Base-by-base conservation (phyloP, 176 grass and related monocot genomes). In the Leersia perrieri region DNA sequence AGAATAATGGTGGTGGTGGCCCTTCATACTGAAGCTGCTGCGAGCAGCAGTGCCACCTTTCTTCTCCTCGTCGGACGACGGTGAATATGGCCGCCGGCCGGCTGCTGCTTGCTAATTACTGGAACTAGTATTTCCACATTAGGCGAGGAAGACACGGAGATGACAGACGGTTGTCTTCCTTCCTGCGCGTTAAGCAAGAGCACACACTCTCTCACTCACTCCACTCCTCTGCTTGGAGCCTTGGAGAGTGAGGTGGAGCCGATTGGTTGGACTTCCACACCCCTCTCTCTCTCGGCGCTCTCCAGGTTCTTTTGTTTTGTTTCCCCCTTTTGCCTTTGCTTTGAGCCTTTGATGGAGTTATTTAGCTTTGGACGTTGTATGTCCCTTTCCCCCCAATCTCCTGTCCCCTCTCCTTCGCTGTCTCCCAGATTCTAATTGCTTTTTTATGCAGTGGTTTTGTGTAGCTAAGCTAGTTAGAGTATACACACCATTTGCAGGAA, bases 1-100 rank as follows among this genome's bases (percentile, higher is more conserved):
- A 7, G 72, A 66, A n/a, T n/a, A n/a, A 66, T 85, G 76, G 66
- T 82, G 73, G 26, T 90, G 75, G 22, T 88, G 82, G 79, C 85
- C 83, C 88, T 97, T 95, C 82, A 90, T 87, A 0, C 15, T 10
- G 9, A 11, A 9, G 22, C 0, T n/a, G 49, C 18, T 22, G 49
- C 8, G 49, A 20, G 49, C 49, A 55, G 0, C 5, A 20, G 45
- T 7, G 0, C 7, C 33, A 4, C 1, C 22, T n/a, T n/a, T n/a
- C n/a, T 58, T 25, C n/a, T 58, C 9, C 1, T 57, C 7, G 20
- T 58, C 51, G 51, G 53, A n/a, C 22, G 8, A 23, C 22, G 22
- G 22, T 58, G 53, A n/a, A 20, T n/a, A 20, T n/a, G 49, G 49
- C 18, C 49, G 49, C 13, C 49, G 49, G n/a, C n/a, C n/a, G n/a